Evolutionary conservation across 2,329 filamentous ascomycete species (phyloP), one percentile per base, ranked within the genome.

Genomic region (Fusarium paranaense): DNA sequence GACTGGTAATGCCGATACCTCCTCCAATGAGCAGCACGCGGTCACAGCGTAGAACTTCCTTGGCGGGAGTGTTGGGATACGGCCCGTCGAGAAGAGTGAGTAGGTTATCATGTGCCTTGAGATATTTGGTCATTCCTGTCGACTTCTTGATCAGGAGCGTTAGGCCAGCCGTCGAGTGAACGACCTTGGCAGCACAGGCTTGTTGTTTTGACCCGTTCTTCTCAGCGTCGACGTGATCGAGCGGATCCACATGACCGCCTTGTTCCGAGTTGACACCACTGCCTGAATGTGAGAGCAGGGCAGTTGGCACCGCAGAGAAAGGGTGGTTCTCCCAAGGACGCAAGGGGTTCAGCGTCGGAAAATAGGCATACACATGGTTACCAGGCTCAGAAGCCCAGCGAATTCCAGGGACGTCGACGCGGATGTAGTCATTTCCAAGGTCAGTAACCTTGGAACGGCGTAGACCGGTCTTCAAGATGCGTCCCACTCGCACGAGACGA

Each of bases 301-400:
- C n/a, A 10, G 37, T 61, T 9, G 58, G 58, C n/a, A 67, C 6
- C 1, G 87, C 75, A 1, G 86, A 88, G 73, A 90, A 90, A 0
- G 88, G 88, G 73, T 90, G 88, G 54, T 87, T 89, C 75, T 89
- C 87, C 87, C 87, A 90, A 0, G 80, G 73, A 10, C 82, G 79
- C 70, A 78, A 74, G 9, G 27, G 38, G 3, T 64, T 83, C 2
- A 88, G 73, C 0, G 83, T 85, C 0, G 88, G 87, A 72, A 90
- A 88, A 75, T 87, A 88, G 0, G 84, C 78, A 66, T 87, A 89
- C 0, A 80, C 84, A 59, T 87, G 83, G 4, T 81, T 5, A 0
- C 58, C 58, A 16, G 58, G 38, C 6, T 45, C 37, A 5, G 18
- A 20, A n/a, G 70, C 74, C 80, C 82, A 86, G 45, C 81, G 72